Evolutionary conservation across 768 basidiomycete species (phyloP).

Genomic region (Naganishia kalamii): DNA sequence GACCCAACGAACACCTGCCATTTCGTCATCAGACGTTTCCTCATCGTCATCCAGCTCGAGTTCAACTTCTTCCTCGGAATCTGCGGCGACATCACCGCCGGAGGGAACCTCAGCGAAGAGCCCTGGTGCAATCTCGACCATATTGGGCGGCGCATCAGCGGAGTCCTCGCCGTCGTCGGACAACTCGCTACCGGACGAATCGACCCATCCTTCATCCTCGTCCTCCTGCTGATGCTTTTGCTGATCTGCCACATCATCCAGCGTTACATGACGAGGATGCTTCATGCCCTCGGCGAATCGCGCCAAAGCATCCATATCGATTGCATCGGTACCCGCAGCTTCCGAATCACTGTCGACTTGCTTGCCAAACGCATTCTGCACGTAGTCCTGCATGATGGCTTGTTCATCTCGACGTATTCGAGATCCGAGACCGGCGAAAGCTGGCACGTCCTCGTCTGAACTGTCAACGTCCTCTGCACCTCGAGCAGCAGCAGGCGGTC

Average conservation of each 20-base stretch:
- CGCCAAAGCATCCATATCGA: constrained; percentile 11
- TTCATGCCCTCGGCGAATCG: constrained; percentile 20
- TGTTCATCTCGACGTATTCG: constrained; percentile 5
- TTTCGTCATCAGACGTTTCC: constrained; percentile 26
- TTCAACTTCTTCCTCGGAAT: constrained; percentile 6
- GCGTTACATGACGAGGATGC: constrained; percentile 13
- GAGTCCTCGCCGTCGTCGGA: constrained; percentile 9
- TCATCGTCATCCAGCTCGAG: constrained; percentile 17
- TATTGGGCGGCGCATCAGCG: not conserved
- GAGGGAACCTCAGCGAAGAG: constrained; percentile 6
- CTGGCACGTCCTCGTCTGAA: constrained; percentile 23
- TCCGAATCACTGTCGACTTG: not conserved
- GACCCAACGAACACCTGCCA: constrained; percentile 18
- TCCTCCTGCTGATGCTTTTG: constrained; percentile 22
- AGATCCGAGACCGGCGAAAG: not conserved
- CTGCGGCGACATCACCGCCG: not conserved
- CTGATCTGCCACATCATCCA: constrained; percentile 23
- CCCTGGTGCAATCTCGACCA: constrained; percentile 19
- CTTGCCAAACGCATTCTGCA: constrained; percentile 9
- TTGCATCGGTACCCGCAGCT: not conserved
- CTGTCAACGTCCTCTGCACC: not conserved
- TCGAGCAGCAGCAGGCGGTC: constrained; percentile 28
- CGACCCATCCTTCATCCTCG: constrained; percentile 24
- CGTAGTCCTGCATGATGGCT: constrained; percentile 2
- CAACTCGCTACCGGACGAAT: constrained; percentile 25